Evolutionary conservation across 1,139 yeast species (phyloP), one percentile per base, ranked within the genome.

Genomic region (Geotrichum klebahnii): DNA sequence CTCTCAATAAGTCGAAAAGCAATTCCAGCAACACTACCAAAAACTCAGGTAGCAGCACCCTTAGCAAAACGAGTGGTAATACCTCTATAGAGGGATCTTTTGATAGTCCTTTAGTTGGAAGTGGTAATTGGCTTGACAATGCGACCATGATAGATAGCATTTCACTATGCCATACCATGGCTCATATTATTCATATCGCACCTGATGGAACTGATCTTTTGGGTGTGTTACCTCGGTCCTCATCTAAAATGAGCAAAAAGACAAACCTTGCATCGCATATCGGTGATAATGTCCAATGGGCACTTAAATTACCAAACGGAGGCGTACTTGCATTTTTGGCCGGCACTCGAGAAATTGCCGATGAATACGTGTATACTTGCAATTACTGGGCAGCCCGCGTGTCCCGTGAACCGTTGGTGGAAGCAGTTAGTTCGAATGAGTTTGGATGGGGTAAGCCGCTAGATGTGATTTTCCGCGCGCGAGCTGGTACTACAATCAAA

Each of bases 321-420:
- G 57, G 65, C 2, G 61, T 66, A 9, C 58, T 68, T 8, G 55
- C 63, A 5, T 67, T 69, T 55, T 57, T 63, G 37, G 74, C 95
- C 0, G 87, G 88, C 17, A 81, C 88, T 14, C 66, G 70, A 40
- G 85, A 81, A 57, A 77, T 80, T 55, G 94, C 96, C 0, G 71
- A 74, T 45, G 87, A 81, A 61, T 87, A 80, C 64, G 79, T 85
- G 31, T 79, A 83, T 58, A 78, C 92, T 1, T 82, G 95, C 67
- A 88, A 88, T 67, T 88, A 86, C 65, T 88, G 96, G 96, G 88
- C 95, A 1, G 84, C 94, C 2, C 76, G 92, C 57, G 79, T 84
- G 33, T 83, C 95, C 12, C 84, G 89, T 14, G 82, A 85, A 28
- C 96, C 96, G 1, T 66, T 75, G 2, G 67, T 73, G 20, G 81